Base-by-base conservation (phyloP, 2,329 filamentous ascomycete species). In the Fusarium torulosum region DNA sequence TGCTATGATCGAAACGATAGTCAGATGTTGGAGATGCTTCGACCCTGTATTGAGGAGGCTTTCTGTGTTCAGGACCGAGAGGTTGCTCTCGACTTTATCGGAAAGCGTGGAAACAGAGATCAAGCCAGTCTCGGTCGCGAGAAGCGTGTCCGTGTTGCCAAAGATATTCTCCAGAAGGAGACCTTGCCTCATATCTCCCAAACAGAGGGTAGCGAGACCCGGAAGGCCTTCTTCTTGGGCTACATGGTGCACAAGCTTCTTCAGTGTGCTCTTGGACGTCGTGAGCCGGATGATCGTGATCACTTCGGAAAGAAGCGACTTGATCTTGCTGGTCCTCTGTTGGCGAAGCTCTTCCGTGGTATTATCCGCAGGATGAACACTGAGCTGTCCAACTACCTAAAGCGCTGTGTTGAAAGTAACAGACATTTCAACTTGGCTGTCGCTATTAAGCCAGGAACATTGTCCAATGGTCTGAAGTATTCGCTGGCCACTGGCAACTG, bases 261-360 rank as follows among this genome's bases (percentile, higher is more conserved):
- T 23, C 95, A 97, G 79, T 97, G 94, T 77, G 93, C 94, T 54
- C 86, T 99, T 46, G 96, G 96, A 51, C 91, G 96, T 64, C 91
- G 94, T 66, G 96, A 98, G 77, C 93, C 94, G 25, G 96, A 99
- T 75, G 96, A 99, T 76, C 92, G 96, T 83, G 96, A 99, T 83
- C 96, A 99, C 79, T 97, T 99, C 75, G 96, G 96, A 75, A 98
- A 98, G 86, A 99, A 99, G 86, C 91, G 96, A 70, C 85, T 99
- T 58, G 96, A 99, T 83, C 86, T 99, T 74, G 95, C 96, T 57
- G 96, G 96, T 67, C 95, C 96, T 31, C 85, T 99, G 58, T 88
- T 99, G 71, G 95, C 95, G n/a, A 97, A 96, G 77, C 86, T 99
- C 41, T 99, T 99, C 88, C 91, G 96, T 64, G 90, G 91, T 63